Evolutionary conservation across 768 basidiomycete genomes (phyloP).

Genomic region (Boletellus ananiceps): DNA sequence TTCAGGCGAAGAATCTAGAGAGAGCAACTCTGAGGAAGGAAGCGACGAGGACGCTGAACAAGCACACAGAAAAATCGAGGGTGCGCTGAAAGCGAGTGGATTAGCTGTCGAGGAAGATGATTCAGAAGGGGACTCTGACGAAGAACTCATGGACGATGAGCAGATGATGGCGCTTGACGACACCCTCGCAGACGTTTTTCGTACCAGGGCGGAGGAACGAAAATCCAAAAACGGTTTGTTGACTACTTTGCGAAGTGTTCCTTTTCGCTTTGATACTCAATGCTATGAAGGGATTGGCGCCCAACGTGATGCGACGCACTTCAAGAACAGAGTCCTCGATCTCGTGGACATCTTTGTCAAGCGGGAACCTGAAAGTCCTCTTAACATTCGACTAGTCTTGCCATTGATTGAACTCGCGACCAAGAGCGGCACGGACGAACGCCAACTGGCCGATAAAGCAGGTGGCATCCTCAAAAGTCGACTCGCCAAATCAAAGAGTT

Average conservation of each 20-base stretch:
- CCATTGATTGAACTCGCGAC: conserved; percentile 76
- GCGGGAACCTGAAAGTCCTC: conserved; percentile 70
- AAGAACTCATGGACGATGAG: conserved; percentile 88
- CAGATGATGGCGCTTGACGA: conserved; percentile 98
- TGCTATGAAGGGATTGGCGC: conserved; percentile 49
- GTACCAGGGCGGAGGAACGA: conserved; percentile 54
- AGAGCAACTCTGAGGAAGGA: conserved; percentile 42
- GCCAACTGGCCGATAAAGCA: conserved; percentile 86
- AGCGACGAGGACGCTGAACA: conserved; percentile 45
- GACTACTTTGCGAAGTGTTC: background rate
- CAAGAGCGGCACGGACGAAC: conserved; percentile 67
- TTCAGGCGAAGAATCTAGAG: conserved; percentile 31
- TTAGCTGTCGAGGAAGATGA: conserved; percentile 50
- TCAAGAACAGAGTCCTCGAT: conserved; percentile 94
- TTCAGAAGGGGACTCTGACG: conserved; percentile 48
- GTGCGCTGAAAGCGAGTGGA: conserved; percentile 57
- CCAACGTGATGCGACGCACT: conserved; percentile 88
- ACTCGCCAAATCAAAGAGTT: conserved; percentile 69
- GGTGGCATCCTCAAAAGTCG: conserved; percentile 71
- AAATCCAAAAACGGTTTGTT: conserved; percentile 62
- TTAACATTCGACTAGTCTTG: conserved; percentile 60
- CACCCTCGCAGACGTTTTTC: conserved; percentile 85
- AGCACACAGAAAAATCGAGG: conserved; percentile 64
- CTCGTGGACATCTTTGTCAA: conserved; percentile 84
- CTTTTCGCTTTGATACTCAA: background rate